A percentile compares a stretch with the other conserved stretches of the same genome.
phyloP scores from a whole-genome alignment of 345 rosid species.

The Kernera saxatilis region DNA sequence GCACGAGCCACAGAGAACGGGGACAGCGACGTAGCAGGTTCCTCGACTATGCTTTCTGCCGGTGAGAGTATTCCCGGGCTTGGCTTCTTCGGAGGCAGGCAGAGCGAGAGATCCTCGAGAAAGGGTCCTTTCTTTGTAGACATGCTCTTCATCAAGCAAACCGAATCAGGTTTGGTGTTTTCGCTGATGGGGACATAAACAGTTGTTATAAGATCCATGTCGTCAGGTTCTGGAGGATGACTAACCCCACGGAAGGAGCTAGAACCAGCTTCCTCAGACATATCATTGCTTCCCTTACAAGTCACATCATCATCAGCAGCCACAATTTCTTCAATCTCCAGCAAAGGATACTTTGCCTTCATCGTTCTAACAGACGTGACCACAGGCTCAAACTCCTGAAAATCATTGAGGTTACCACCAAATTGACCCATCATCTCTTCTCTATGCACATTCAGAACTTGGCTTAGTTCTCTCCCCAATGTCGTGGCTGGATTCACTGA shows the following conservation, averaged over 20 bases:
- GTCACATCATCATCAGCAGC: constrained; percentile 36
- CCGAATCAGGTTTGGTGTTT: constrained; percentile 56
- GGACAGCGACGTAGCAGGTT: constrained; percentile 40
- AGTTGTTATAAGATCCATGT: constrained; percentile 69
- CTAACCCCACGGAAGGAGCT: constrained; percentile 85
- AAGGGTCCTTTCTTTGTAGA: constrained; percentile 61
- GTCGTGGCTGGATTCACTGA: constrained; percentile 23
- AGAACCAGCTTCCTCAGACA: constrained; percentile 61
- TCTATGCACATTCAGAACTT: constrained; percentile 37
- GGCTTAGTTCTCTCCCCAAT: constrained; percentile 36
- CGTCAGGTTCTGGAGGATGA: constrained; percentile 93
- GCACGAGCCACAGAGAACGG: constrained; percentile 54
- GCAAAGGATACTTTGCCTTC: constrained; percentile 50
- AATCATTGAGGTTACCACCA: constrained; percentile 33
- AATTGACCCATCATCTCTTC: constrained; percentile 46
- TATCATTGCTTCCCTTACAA: constrained; percentile 46
- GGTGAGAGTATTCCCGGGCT: constrained; percentile 52
- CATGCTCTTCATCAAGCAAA: constrained; percentile 61
- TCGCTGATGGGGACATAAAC: constrained; percentile 64
- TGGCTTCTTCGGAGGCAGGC: constrained; percentile 56
- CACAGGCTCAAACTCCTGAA: constrained; percentile 32
- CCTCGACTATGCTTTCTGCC: constrained; percentile 66
- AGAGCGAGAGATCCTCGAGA: constrained; percentile 68
- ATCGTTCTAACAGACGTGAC: constrained; percentile 41
- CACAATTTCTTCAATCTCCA: constrained; percentile 42